A percentile compares a stretch with the other conserved stretches of the same genome.
Evolutionary conservation across 805 yeast species (phyloP).

Genomic region (Barnettozyma vustinii): DNA sequence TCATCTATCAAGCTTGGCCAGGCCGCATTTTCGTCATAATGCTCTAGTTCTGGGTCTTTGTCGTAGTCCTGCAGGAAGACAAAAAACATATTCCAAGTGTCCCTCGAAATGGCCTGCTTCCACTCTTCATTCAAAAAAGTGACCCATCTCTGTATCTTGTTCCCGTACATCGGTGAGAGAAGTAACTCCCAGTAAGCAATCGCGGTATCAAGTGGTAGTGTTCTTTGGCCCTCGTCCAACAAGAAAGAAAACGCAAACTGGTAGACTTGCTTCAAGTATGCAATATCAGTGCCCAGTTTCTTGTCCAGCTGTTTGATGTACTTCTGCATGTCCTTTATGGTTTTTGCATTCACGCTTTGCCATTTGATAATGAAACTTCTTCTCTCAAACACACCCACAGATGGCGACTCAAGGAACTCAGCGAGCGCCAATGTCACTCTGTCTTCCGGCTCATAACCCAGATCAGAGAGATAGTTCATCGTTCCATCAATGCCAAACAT

Average conservation of each 20-base stretch:
- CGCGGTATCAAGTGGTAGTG: conserved; percentile 54
- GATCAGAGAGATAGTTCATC: conserved; percentile 55
- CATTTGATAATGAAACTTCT: conserved; percentile 53
- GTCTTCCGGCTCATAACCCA: conserved; percentile 73
- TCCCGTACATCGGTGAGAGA: conserved; percentile 31
- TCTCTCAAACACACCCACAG: conserved; percentile 54
- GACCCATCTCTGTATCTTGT: conserved; percentile 50
- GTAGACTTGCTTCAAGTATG: conserved; percentile 55
- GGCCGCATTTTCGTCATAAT: conserved; percentile 75
- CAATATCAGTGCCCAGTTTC: conserved; percentile 30
- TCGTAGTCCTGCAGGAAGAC: conserved; percentile 53
- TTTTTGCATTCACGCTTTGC: conserved; percentile 31
- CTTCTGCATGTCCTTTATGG: conserved; percentile 43
- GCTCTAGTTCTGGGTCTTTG: conserved; percentile 45
- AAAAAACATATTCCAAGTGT: conserved; percentile 81
- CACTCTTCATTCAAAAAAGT: conserved; percentile 41
- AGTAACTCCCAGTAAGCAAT: conserved; percentile 74
- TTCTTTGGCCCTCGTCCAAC: conserved; percentile 54
- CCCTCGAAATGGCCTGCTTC: conserved; percentile 53
- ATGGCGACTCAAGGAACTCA: conserved; percentile 58
- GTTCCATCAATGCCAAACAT: conserved; percentile 79
- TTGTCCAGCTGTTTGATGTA: conserved; percentile 30
- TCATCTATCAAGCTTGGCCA: conserved; percentile 93
- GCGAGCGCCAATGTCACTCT: conserved; percentile 65
- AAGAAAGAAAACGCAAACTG: conserved; percentile 64